These are phyloP conservation scores for Lavandula angustifolia DNA, from an alignment of 257 asterid species.

Conservation along the genomic window DNA sequence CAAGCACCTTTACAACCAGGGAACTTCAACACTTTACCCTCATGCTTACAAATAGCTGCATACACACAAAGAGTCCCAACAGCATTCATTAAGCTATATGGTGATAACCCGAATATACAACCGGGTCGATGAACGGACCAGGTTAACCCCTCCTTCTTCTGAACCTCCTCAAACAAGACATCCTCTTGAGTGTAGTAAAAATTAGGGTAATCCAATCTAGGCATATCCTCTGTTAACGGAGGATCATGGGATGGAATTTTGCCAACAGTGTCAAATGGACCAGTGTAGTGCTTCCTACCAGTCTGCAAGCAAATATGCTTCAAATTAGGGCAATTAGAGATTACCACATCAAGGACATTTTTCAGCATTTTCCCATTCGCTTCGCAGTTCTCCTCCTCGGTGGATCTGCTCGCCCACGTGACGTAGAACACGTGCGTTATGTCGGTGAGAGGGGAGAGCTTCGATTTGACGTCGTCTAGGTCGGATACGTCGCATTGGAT, in stretches of 20 bases:
- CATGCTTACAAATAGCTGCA: constrained; percentile 82
- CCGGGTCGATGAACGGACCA: constrained; percentile 77
- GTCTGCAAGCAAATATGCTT: constrained; percentile 74
- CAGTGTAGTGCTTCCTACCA: constrained; percentile 71
- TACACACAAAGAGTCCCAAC: constrained; percentile 76
- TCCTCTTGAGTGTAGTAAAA: too few relatives aligned
- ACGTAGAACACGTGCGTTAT: constrained; percentile 71
- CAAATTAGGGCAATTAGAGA: constrained; percentile 67
- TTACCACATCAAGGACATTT: constrained; percentile 51
- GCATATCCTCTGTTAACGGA: too few relatives aligned
- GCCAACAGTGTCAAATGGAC: constrained; percentile 41
- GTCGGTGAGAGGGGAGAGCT: constrained; percentile 65
- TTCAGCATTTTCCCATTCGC: constrained; percentile 66
- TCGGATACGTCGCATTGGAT: constrained; percentile 73
- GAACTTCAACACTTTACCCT: constrained; percentile 59
- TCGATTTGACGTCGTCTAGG: constrained; percentile 46
- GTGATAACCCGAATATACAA: constrained; percentile 72
- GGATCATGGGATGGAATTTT: too few relatives aligned
- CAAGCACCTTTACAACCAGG: constrained; percentile 72
- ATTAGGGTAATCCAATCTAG: too few relatives aligned
- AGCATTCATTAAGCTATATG: constrained; percentile 69
- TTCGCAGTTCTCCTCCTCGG: constrained; percentile 68
- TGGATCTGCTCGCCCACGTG: constrained; percentile 68
- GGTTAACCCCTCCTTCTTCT: too few relatives aligned
- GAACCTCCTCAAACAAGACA: too few relatives aligned